A percentile compares a stretch with the other conserved stretches of the same genome.
phyloP scores from a whole-genome alignment of 345 rosid species.

The Pistacia vera region DNA sequence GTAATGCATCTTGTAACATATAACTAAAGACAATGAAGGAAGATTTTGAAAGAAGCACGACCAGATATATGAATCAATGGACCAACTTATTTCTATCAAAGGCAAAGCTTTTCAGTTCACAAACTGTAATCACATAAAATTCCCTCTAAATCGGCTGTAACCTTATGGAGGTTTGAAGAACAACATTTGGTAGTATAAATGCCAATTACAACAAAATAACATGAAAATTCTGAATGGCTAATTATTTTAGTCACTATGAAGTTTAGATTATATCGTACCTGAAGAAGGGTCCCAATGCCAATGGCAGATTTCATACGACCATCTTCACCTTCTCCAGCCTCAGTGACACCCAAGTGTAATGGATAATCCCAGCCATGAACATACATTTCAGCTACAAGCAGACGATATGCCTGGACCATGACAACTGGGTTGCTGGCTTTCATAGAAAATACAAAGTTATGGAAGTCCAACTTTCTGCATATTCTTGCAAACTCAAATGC shows the following conservation, averaged over 20 bases:
- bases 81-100: neutral
- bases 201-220: neutral
- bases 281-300: constrained; percentile 96
- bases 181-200: constrained; percentile 3
- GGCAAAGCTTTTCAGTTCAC: neutral
- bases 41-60: neutral
- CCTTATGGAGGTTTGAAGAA: neutral
- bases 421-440: constrained; percentile 99
- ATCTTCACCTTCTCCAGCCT: constrained; percentile 99
- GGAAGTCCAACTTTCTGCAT: constrained; percentile 90
- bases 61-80: neutral
- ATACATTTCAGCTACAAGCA: constrained; percentile 95
- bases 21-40: constrained; percentile 2
- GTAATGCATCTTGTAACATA: neutral
- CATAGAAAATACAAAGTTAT: constrained; percentile 97
- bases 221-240: neutral
- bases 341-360: constrained; percentile 95
- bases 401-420: constrained; percentile 98
- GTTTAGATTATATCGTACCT: constrained; percentile 46
- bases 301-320: constrained; percentile 99
- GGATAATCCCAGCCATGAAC: constrained; percentile 98
- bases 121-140: neutral
- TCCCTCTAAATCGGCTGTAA: neutral
- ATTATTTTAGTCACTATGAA: constrained; percentile 4
- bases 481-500: constrained; percentile 98